phyloP scores from a whole-genome alignment of 129 eudicot species.

The Flaveria sonorensis region DNA sequence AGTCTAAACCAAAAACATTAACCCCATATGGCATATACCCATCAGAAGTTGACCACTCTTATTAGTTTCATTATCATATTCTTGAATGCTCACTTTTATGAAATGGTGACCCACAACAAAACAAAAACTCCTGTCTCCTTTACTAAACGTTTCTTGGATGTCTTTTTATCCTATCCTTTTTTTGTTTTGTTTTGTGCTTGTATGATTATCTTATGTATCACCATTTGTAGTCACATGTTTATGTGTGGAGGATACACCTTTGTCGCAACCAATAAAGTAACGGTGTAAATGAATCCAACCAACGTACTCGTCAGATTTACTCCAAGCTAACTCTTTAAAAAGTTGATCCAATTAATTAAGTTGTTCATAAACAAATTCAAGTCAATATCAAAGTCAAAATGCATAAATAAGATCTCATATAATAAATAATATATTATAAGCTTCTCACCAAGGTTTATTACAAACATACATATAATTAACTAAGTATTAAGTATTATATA shows the following conservation, averaged over 20 bases:
- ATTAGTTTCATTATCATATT: conserved; percentile 21
- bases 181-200: conserved; percentile 9
- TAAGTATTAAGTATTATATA: too few species aligned
- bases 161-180: background rate
- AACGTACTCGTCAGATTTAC: background rate
- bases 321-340: too few species aligned
- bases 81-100: conserved; percentile 35
- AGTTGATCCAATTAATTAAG: too few species aligned
- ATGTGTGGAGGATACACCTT: conserved; percentile 43
- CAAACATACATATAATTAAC: too few species aligned
- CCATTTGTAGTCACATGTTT: conserved; percentile 43
- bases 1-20: background rate
- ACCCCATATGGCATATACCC: background rate
- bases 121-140: conserved; percentile 25
- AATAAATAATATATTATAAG: too few species aligned
- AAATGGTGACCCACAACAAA: conserved; percentile 32
- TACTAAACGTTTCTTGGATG: conserved; percentile 31
- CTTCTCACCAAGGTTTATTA: too few species aligned
- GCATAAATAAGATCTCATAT: too few species aligned
- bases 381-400: background rate
- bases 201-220: conserved; percentile 38
- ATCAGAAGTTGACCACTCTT: conserved; percentile 18
- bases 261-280: conserved; percentile 33
- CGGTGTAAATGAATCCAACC: background rate
- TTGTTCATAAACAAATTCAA: background rate